Evolutionary conservation across 1,284 basidiomycete species (phyloP).

Genomic region (Lentinula novae-zelandiae): DNA sequence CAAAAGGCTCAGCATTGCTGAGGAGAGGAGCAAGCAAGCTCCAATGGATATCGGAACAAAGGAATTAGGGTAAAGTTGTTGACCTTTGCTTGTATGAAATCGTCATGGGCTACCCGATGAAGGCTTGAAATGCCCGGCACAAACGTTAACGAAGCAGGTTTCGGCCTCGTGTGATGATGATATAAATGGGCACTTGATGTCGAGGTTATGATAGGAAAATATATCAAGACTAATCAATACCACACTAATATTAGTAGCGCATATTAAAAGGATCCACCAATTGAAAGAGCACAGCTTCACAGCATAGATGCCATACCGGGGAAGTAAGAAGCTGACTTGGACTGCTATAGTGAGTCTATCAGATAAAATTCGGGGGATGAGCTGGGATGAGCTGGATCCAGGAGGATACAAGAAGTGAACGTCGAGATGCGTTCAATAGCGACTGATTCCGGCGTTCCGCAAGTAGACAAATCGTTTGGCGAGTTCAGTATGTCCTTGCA

Average conservation of each 20-base stretch:
- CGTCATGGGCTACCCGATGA: background rate
- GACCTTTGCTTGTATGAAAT: background rate
- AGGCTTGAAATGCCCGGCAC: background rate
- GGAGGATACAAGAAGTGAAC: no score
- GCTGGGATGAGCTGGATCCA: no score
- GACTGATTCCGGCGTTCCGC: no score
- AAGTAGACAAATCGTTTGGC: no score
- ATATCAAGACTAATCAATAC: background rate
- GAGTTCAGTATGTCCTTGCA: no score
- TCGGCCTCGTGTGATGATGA: conserved; percentile 1
- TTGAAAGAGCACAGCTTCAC: background rate
- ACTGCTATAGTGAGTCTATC: no score
- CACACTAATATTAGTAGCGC: background rate
- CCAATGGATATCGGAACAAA: background rate
- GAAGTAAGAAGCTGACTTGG: no score
- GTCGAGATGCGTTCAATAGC: no score
- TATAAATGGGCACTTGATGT: background rate
- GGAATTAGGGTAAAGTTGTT: background rate
- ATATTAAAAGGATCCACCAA: background rate
- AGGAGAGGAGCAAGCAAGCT: background rate
- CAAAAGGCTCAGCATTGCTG: background rate
- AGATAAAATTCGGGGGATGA: no score
- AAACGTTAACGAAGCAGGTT: background rate
- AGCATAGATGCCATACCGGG: no score
- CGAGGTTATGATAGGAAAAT: background rate